Percentiles rank a stretch among this genome's conserved stretches.
These are phyloP conservation scores for Simplicillium sp. DNA, from an alignment of 2,329 filamentous ascomycete species.

Conservation along the genomic window DNA sequence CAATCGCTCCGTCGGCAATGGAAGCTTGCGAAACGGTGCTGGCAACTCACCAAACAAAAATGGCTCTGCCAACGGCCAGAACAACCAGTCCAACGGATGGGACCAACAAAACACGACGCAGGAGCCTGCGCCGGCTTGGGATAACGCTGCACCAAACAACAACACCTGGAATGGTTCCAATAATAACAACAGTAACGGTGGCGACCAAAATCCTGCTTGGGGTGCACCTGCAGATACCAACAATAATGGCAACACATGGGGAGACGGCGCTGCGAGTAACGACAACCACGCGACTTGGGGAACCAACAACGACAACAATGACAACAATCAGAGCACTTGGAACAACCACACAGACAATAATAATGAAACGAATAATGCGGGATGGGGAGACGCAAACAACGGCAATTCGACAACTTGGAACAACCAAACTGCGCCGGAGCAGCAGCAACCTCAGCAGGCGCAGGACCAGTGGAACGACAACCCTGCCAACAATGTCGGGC, in stretches of 20 bases:
- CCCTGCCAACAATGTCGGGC: too few species aligned
- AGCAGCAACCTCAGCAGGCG: too few species aligned
- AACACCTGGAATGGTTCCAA: background rate
- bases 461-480: too few species aligned
- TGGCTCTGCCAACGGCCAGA: constrained; percentile 4
- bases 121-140: too few species aligned
- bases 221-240: background rate
- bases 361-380: background rate
- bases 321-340: background rate
- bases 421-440: too few species aligned
- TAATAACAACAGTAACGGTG: background rate
- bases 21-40: constrained; percentile 3
- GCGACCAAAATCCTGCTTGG: background rate
- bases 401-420: too few species aligned
- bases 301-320: constrained; percentile 9
- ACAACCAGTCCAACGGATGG: background rate
- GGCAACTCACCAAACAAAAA: background rate
- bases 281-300: constrained; percentile 5
- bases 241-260: background rate
- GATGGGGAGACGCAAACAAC: too few species aligned
- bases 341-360: background rate
- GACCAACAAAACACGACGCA: too few species aligned
- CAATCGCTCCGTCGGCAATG: constrained; percentile 3
- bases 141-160: too few species aligned
- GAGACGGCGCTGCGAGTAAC: constrained; percentile 1